These are phyloP conservation scores for Kuraishia ogatae DNA, from an alignment of 805 yeast species.

Conservation along the genomic window DNA sequence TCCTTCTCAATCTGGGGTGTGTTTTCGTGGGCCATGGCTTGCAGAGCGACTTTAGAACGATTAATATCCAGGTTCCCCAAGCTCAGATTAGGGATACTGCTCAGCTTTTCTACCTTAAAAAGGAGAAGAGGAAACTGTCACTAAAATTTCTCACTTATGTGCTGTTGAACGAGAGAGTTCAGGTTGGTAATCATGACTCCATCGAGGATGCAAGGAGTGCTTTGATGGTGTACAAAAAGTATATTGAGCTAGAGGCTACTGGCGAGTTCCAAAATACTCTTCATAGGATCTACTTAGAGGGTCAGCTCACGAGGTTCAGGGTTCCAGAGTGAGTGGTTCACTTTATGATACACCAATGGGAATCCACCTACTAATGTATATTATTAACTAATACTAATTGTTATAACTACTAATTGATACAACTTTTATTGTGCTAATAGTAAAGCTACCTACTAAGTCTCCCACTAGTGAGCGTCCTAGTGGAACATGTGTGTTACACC, in stretches of 20 bases:
- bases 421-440: background rate
- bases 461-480: too few species aligned
- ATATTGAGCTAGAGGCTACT: conserved; percentile 45
- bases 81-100: conserved; percentile 87
- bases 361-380: too few species aligned
- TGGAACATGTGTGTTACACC: too few species aligned
- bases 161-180: conserved; percentile 67
- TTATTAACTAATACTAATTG: too few species aligned
- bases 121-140: conserved; percentile 70
- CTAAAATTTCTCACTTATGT: conserved; percentile 82
- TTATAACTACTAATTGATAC: background rate
- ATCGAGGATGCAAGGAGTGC: conserved; percentile 95
- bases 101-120: conserved; percentile 64
- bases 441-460: too few species aligned
- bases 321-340: conserved; percentile 26
- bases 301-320: conserved; percentile 44
- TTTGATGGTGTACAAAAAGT: conserved; percentile 63
- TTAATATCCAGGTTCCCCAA: conserved; percentile 82
- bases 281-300: conserved; percentile 63
- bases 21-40: conserved; percentile 94
- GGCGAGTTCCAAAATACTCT: conserved; percentile 58
- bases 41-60: conserved; percentile 84
- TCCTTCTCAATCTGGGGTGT: conserved; percentile 80
- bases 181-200: conserved; percentile 91
- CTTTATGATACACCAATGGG: too few species aligned